Evolutionary conservation across 495 filamentous ascomycete species (phyloP), one percentile per base, ranked within the genome.

Genomic region (Tuber brumale): DNA sequence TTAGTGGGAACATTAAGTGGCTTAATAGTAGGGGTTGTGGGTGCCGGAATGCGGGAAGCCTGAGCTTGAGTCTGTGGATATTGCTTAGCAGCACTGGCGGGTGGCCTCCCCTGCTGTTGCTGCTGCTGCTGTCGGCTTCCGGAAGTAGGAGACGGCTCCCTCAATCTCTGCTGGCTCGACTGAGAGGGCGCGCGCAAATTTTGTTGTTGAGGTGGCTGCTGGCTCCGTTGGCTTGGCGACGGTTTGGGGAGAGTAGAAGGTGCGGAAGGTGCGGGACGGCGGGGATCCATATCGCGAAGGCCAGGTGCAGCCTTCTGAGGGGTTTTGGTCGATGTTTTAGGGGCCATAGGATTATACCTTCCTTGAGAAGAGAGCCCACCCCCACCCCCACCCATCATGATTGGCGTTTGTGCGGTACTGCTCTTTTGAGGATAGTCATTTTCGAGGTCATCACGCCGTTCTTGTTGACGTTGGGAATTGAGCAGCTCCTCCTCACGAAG

Each of bases 1-100:
- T 97, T 97, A 76, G 89, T 86, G n/a, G 91, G 89, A 66, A 97
- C 92, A 84, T 97, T 97, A 78, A 97, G 86, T 23, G 94, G 94
- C 85, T 97, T 97, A 70, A 95, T 92, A 43, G 89, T 86, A 43
- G 87, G 86, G n/a, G 88, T 86, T 66, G 92, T 88, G 35, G 90
- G 83, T 3, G 85, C 83, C 21, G 88, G 88, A 23, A 89, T 86
- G 42, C 80, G 74, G 35, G 81, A 74, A 85, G 80, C 74, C 83
- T 80, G 78, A 0, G 73, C 71, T 51, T 79, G 76, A 51, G 72
- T 35, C n/a, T 74, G 79, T 21, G 73, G 69, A 51, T 79, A 77
- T 44, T 80, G 78, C 27, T 77, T 79, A 16, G 45, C 57, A 44
- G 79, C 57, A 44, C 70, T 70, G 21, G 77, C 37, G 10, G 77